These are phyloP conservation scores for Tulasnella calospora DNA, from an alignment of 768 basidiomycete species.

Conservation along the genomic window DNA sequence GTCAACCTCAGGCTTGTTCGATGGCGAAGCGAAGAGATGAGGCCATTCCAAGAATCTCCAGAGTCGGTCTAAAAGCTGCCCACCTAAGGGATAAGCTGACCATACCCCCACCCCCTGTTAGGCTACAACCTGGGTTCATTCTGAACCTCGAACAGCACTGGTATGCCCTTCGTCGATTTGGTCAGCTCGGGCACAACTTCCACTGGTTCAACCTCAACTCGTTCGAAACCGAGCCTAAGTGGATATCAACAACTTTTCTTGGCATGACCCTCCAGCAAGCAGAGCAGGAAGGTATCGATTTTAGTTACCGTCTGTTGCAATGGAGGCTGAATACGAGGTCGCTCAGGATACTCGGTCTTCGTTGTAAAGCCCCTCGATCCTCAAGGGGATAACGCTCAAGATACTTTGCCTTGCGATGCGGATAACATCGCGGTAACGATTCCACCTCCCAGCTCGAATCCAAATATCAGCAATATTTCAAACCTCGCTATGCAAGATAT, in stretches of 20 bases:
- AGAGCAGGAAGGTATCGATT: slow-evolving; percentile 63
- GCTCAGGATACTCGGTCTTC: slow-evolving; percentile 76
- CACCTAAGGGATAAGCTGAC: slow-evolving; percentile 25
- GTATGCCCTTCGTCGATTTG: slow-evolving; percentile 83
- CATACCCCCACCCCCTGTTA: slow-evolving; percentile 34
- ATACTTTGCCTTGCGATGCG: slow-evolving; percentile 35
- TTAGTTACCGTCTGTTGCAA: slow-evolving; percentile 32
- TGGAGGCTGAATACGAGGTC: slow-evolving; percentile 25
- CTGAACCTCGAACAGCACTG: slow-evolving; percentile 84
- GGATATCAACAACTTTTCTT: slow-evolving; percentile 78
- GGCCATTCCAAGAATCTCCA: slow-evolving; percentile 64
- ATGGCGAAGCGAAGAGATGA: slow-evolving; percentile 83
- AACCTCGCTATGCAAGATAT: slow-evolving; percentile 37
- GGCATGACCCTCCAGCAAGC: slow-evolving; percentile 83
- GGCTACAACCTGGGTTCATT: slow-evolving; percentile 80
- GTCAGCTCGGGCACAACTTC: slow-evolving; percentile 47
- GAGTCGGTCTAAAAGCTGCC: slow-evolving; percentile 46
- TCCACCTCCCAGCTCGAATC: slow-evolving; percentile 33
- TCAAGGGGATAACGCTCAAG: background rate
- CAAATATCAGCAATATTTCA: slow-evolving; percentile 15
- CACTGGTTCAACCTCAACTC: slow-evolving; percentile 93
- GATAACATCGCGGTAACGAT: slow-evolving; percentile 67
- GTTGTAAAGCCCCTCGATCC: slow-evolving; percentile 43
- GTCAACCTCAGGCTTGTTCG: slow-evolving; percentile 55
- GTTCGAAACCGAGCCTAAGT: slow-evolving; percentile 61